These are phyloP conservation scores for Cordyceps tenuipes DNA, from an alignment of 2,329 filamentous ascomycete genomes.

Conservation along the genomic window DNA sequence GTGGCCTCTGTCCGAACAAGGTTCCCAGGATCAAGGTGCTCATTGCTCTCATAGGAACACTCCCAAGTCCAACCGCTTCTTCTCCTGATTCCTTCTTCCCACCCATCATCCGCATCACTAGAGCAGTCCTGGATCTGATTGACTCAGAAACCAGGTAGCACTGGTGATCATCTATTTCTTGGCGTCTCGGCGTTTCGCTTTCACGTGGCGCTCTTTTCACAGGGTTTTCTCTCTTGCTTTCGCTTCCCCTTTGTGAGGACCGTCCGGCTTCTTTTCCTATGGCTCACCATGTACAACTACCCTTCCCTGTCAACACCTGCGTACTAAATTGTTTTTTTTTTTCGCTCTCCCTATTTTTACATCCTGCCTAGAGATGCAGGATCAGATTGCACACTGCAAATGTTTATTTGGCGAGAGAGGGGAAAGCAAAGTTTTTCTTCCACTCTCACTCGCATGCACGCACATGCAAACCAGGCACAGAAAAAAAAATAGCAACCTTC, in stretches of 20 bases:
- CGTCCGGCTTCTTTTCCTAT: conserved; percentile 1
- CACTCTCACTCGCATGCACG: background rate
- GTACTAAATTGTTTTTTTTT: background rate
- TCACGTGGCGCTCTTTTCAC: background rate
- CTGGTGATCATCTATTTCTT: conserved; percentile 1
- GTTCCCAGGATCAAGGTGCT: background rate
- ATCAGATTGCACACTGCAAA: background rate
- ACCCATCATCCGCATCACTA: background rate
- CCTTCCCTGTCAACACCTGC: conserved; percentile 18
- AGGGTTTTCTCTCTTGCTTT: conserved; percentile 7
- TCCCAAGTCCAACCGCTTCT: conserved; percentile 40
- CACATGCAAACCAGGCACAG: background rate
- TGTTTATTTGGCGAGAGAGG: background rate
- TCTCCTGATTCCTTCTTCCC: conserved; percentile 16
- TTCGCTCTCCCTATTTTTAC: background rate
- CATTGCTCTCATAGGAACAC: conserved; percentile 23
- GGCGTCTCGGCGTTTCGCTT: conserved; percentile 8
- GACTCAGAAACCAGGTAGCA: background rate
- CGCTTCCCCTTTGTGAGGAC: background rate
- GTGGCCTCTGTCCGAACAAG: conserved; percentile 18
- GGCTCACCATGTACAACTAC: conserved; percentile 28
- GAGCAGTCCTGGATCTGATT: conserved; percentile 1
- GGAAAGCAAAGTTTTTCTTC: background rate
- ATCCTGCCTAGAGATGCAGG: background rate
- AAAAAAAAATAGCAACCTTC: background rate